These are phyloP conservation scores for Starmerella sirachaensis DNA, from an alignment of 805 yeast species.

Conservation along the genomic window DNA sequence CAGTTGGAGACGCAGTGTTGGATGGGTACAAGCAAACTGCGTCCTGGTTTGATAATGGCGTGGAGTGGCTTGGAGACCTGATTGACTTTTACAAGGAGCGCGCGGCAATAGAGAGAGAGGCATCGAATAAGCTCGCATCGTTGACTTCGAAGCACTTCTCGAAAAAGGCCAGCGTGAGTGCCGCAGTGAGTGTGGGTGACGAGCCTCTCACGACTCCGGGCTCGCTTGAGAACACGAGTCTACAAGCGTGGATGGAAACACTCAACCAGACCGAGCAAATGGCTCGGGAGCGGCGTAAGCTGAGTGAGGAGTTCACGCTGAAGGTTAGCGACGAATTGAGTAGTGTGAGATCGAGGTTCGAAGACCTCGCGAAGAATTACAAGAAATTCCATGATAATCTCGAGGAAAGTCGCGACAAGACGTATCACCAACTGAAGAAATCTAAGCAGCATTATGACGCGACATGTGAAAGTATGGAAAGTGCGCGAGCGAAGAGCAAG, in stretches of 20 bases:
- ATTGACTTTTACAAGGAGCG: conserved; percentile 78
- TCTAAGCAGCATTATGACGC: conserved; percentile 70
- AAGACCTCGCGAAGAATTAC: conserved; percentile 43
- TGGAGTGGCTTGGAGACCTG: conserved; percentile 64
- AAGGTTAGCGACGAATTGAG: conserved; percentile 52
- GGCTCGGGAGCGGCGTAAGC: conserved; percentile 50
- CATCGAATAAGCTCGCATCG: conserved; percentile 52
- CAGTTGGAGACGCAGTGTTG: conserved; percentile 27
- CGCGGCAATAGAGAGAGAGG: conserved; percentile 70
- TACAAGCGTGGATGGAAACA: conserved; percentile 85
- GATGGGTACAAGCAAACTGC: conserved; percentile 70
- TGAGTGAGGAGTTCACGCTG: conserved; percentile 47
- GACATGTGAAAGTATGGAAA: conserved; percentile 69
- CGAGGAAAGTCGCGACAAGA: conserved; percentile 34
- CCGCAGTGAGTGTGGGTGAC: conserved; percentile 76
- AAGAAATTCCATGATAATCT: conserved; percentile 50
- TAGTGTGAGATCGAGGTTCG: conserved; percentile 42
- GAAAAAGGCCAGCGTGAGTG: conserved; percentile 58
- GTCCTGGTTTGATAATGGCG: conserved; percentile 61
- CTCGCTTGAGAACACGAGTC: conserved; percentile 72
- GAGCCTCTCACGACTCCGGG: conserved; percentile 89
- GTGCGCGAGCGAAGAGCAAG: conserved; percentile 61
- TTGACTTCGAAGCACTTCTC: conserved; percentile 59
- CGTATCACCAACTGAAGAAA: conserved; percentile 47
- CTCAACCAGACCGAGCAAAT: conserved; percentile 71